Evolutionary conservation across 257 asterid genomes (phyloP).

Genomic region (Solanum paucissectum): DNA sequence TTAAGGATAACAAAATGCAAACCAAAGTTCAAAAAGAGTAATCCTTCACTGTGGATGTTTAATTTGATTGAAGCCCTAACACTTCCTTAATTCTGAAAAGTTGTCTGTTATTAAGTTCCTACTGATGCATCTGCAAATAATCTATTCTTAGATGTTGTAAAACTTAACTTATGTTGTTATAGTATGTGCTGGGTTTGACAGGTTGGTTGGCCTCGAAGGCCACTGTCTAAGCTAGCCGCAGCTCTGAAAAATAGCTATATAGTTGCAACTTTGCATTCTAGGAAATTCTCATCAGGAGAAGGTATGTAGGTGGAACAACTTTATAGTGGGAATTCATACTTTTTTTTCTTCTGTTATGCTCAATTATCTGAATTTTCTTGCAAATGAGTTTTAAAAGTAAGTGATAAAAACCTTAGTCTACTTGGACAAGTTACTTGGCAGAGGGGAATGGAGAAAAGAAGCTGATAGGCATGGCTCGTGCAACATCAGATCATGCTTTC

Average conservation of each 20-base stretch:
- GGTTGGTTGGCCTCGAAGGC: slow-evolving; percentile 99
- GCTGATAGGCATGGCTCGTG: slow-evolving; percentile 98
- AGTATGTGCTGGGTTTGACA: slow-evolving; percentile 15
- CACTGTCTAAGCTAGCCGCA: slow-evolving; percentile 78
- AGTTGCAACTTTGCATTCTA: slow-evolving; percentile 81
- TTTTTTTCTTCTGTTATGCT: not conserved
- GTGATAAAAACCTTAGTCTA: slow-evolving; percentile 74
- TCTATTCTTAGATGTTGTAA: not conserved
- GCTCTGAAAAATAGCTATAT: slow-evolving; percentile 93
- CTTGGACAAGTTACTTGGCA: slow-evolving; percentile 92
- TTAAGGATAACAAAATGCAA: not conserved
- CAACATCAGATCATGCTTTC: slow-evolving; percentile 98
- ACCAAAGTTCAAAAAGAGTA: not conserved
- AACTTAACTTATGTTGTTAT: not conserved
- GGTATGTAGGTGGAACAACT: slow-evolving; percentile 32
- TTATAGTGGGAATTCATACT: slow-evolving; percentile 1
- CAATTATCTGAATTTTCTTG: not conserved
- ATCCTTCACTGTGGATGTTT: not conserved
- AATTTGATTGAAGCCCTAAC: not conserved
- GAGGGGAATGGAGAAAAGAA: slow-evolving; percentile 65
- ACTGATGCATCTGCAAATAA: not conserved
- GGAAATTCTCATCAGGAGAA: slow-evolving; percentile 51
- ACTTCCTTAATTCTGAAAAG: not conserved
- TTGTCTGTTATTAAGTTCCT: not conserved
- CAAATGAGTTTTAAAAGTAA: slow-evolving; percentile 19